Base-by-base conservation (phyloP, 1,284 basidiomycete genomes). In the Microstroma glucosiphilum region DNA sequence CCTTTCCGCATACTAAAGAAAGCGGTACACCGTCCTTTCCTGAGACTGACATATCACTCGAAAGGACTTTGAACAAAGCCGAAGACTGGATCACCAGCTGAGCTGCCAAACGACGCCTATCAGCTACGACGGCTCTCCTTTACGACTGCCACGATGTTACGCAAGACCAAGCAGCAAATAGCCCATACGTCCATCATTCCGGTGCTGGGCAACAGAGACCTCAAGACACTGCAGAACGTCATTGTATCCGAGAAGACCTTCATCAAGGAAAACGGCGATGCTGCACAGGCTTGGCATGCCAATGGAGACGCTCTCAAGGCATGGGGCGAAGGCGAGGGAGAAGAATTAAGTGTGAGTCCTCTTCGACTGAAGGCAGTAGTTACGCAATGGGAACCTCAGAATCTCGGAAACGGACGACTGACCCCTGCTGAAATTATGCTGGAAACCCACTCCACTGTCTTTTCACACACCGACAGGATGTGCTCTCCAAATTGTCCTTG, bases 191-290 rank as follows among this genome's bases (percentile, higher is more conserved):
- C 89, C 1, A 90, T 87, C 1, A 62, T 76, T 26, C 83, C 86
- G 0, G 81, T 92, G 2, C 86, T 83, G 12, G 90, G 88, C 0
- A 92, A 92, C 77, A 87, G 87, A 72, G 92, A 94, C 77, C 81
- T 92, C 15, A 82, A 88, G 40, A 84, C 86, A 0, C 82, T 96
- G 4, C 92, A 96, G 77, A 91, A 92, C 73, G 83, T 94, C 67
- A 96, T 96, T 66, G 88, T 86, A 1, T 84, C 88, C 0, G 92
- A 96, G 81, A 96, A 96, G 82, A 81, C 84, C 4, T 88, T 93
- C 15, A 82, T 94, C 53, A 82, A 84, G 59, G 85, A 87, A 85
- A 89, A 82, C 66, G 87, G 84, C 55, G 87, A 83, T 76, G 83
- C 88, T 25, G 87, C 84, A 57, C 75, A 79, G 6, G 89, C 91